Evolutionary conservation across 352 stramenopile species (phyloP).

Genomic region (Globisporangium viniferum): DNA sequence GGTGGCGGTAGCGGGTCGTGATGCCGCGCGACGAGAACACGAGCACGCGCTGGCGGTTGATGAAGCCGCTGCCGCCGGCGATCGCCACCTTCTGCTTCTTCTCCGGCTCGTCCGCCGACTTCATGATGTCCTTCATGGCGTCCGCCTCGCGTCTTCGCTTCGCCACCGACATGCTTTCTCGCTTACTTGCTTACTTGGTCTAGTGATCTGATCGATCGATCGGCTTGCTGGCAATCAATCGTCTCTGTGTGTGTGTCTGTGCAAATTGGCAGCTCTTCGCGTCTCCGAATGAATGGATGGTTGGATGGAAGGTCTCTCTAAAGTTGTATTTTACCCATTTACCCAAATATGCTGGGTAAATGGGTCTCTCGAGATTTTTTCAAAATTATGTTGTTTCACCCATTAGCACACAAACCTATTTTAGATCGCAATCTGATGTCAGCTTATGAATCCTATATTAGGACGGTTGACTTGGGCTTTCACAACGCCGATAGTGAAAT

Average conservation of each 20-base stretch:
- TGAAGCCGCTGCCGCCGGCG: constrained; percentile 47
- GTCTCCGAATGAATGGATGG: constrained; percentile 15
- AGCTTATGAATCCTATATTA: too few relatives aligned
- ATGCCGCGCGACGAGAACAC: constrained; percentile 92
- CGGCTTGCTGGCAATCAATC: not conserved
- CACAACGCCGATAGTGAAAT: too few relatives aligned
- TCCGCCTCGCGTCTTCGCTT: constrained; percentile 23
- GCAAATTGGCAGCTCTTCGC: constrained; percentile 19
- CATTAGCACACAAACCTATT: too few relatives aligned
- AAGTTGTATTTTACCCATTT: not conserved
- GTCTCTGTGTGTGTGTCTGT: not conserved
- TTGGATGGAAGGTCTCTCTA: not conserved
- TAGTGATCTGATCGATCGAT: constrained; percentile 10
- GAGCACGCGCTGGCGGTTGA: constrained; percentile 93
- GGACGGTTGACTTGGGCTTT: too few relatives aligned
- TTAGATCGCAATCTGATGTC: too few relatives aligned
- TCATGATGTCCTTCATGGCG: constrained; percentile 22
- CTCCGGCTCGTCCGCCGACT: constrained; percentile 25
- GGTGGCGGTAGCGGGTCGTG: constrained; percentile 95
- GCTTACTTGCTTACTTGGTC: constrained; percentile 32
- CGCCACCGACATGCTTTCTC: constrained; percentile 16
- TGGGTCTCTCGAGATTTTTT: too few relatives aligned
- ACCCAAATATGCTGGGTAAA: not conserved
- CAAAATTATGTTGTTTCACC: too few relatives aligned
- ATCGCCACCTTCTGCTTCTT: constrained; percentile 43